phyloP scores from a whole-genome alignment of 2,329 filamentous ascomycete genomes.

The Purpureocillium lavendulum region DNA sequence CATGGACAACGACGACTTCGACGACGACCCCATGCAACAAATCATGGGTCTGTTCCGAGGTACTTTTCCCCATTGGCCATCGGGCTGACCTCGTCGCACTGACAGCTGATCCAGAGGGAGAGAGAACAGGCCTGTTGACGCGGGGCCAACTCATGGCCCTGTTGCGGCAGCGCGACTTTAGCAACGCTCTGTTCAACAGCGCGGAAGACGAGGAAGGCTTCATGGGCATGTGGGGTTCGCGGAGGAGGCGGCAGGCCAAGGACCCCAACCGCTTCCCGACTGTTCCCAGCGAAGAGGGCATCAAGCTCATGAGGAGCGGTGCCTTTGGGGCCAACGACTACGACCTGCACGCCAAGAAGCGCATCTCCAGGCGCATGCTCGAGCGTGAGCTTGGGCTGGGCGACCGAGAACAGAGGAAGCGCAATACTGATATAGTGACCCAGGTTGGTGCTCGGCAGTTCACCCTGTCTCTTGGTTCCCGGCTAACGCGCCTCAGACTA shows the following conservation, averaged over 20 bases:
- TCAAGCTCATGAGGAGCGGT: slow-evolving; percentile 72
- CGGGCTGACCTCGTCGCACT: neutral
- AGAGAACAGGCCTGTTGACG: slow-evolving; percentile 21
- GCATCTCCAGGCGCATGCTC: slow-evolving; percentile 62
- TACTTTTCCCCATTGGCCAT: slow-evolving; percentile 6
- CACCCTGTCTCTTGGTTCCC: neutral
- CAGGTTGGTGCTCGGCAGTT: slow-evolving; percentile 38
- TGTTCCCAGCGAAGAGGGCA: slow-evolving; percentile 71
- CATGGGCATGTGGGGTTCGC: slow-evolving; percentile 31
- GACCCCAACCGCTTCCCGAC: slow-evolving; percentile 64
- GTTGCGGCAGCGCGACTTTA: slow-evolving; percentile 29
- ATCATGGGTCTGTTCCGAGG: slow-evolving; percentile 22
- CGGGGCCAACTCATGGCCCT: slow-evolving; percentile 29
- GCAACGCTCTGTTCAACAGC: slow-evolving; percentile 25
- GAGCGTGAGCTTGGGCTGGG: slow-evolving; percentile 75
- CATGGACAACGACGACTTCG: neutral
- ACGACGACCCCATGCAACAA: slow-evolving; percentile 24
- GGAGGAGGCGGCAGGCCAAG: slow-evolving; percentile 29
- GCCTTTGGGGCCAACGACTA: slow-evolving; percentile 64
- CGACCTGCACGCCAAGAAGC: slow-evolving; percentile 44
- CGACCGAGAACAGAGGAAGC: slow-evolving; percentile 46
- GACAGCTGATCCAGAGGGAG: slow-evolving; percentile 12
- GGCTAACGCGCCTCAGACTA: slow-evolving; percentile 35
- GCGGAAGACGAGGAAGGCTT: slow-evolving; percentile 27
- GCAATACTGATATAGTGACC: slow-evolving; percentile 57